Evolutionary conservation across 179 eudicot genomes (phyloP).

Genomic region (Amaranthus tricolor): DNA sequence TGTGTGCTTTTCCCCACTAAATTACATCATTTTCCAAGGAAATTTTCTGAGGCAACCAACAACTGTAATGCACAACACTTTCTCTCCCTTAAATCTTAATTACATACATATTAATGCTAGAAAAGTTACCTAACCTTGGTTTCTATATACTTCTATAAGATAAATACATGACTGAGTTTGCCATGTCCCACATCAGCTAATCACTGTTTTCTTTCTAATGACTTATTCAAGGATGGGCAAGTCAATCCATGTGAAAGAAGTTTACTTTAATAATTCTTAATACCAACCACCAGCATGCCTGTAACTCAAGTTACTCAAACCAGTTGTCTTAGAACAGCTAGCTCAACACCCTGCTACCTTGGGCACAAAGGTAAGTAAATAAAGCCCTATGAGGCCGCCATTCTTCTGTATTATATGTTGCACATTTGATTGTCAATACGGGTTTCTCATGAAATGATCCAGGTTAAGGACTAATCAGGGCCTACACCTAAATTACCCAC

Average conservation of each 20-base stretch:
- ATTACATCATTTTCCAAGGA: constrained; percentile 10
- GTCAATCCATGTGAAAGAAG: constrained; percentile 9
- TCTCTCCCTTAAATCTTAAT: constrained; percentile 5
- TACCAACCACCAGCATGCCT: not conserved
- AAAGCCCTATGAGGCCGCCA: too few relatives aligned
- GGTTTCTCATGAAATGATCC: too few relatives aligned
- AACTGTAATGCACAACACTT: constrained; percentile 18
- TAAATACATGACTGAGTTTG: not conserved
- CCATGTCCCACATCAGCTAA: not conserved
- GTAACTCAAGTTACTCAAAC: constrained; percentile 5
- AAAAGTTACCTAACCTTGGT: constrained; percentile 4
- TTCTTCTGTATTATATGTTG: too few relatives aligned
- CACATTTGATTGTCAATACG: too few relatives aligned
- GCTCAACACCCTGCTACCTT: too few relatives aligned
- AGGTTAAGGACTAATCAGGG: too few relatives aligned
- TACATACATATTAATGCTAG: not conserved
- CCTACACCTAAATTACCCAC: too few relatives aligned
- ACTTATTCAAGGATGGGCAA: not conserved
- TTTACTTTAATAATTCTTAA: not conserved
- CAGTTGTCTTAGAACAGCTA: not conserved
- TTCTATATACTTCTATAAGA: not conserved
- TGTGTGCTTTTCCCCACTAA: constrained; percentile 19
- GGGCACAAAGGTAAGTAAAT: too few relatives aligned
- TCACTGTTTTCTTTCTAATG: not conserved
- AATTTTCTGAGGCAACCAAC: constrained; percentile 16